phyloP scores from a whole-genome alignment of 2,329 filamentous ascomycete genomes.

The Epicoccum nigrum region DNA sequence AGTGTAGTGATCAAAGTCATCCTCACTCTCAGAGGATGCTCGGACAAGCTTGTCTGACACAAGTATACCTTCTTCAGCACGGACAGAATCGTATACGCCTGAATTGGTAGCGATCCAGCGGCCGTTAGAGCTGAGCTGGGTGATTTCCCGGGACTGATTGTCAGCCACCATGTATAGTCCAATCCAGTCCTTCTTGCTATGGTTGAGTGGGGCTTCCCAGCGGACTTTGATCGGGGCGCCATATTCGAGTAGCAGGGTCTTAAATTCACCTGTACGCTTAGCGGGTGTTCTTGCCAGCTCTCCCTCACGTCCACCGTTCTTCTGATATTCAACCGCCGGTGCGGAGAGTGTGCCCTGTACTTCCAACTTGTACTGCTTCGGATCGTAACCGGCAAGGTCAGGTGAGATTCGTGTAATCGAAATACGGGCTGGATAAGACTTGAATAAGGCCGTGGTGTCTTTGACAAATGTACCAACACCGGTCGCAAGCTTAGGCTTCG shows the following conservation, averaged over 20 bases:
- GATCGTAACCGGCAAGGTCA: slow-evolving; percentile 79
- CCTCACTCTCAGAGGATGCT: slow-evolving; percentile 51
- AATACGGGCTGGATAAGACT: slow-evolving; percentile 84
- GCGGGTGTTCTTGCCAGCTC: slow-evolving; percentile 71
- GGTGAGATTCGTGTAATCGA: slow-evolving; percentile 80
- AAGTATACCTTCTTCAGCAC: slow-evolving; percentile 77
- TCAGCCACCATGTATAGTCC: slow-evolving; percentile 96
- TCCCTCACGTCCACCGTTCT: slow-evolving; percentile 75
- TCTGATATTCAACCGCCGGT: slow-evolving; percentile 61
- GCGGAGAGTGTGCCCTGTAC: slow-evolving; percentile 68
- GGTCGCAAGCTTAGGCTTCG: slow-evolving; percentile 82
- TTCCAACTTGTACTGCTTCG: slow-evolving; percentile 78
- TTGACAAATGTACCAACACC: slow-evolving; percentile 86
- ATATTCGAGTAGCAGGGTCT: slow-evolving; percentile 83
- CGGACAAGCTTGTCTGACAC: slow-evolving; percentile 67
- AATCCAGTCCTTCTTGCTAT: slow-evolving; percentile 92
- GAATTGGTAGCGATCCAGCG: slow-evolving; percentile 85
- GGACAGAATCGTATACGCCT: slow-evolving; percentile 75
- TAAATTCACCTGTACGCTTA: slow-evolving; percentile 64
- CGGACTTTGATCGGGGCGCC: slow-evolving; percentile 86
- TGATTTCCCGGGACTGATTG: slow-evolving; percentile 83
- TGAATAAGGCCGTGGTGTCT: slow-evolving; percentile 87
- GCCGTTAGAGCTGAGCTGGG: slow-evolving; percentile 82
- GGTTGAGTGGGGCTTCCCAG: slow-evolving; percentile 87
- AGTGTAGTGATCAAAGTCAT: slow-evolving; percentile 66